Conservation (phyloP, 176 grass and related monocot genomes). For the Rhipidocladum racemiflorum region DNA sequence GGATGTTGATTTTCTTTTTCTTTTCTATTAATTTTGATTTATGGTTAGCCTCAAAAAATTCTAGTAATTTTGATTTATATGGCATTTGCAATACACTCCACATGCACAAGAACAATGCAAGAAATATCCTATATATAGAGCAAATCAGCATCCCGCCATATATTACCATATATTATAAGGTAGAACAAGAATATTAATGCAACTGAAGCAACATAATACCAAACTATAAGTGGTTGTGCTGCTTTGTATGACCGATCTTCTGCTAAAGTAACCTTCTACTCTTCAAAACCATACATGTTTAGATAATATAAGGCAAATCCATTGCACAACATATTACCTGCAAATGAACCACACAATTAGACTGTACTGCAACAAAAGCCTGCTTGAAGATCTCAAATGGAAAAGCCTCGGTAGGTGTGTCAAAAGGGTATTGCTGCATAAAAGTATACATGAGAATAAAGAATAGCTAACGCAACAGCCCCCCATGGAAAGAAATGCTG, state of each 20-base stretch:
- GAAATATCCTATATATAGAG: background rate
- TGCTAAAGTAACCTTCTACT: constrained; percentile 95
- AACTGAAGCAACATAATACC: constrained; percentile 63
- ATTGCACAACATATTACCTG: constrained; percentile 55
- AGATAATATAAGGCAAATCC: background rate
- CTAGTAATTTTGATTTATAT: too few relatives aligned
- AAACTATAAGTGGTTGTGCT: constrained; percentile 83
- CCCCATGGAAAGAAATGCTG: background rate
- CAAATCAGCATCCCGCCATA: constrained; percentile 3
- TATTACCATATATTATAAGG: constrained; percentile 22
- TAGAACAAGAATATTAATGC: constrained; percentile 13
- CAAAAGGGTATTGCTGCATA: constrained; percentile 97
- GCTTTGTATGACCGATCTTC: constrained; percentile 84
- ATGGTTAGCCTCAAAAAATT: too few relatives aligned
- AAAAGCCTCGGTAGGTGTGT: constrained; percentile 95
- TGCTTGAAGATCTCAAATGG: constrained; percentile 96
- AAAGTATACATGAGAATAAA: constrained; percentile 23
- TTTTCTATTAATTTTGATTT: too few relatives aligned
- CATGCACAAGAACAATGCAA: background rate
- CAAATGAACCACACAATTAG: constrained; percentile 95
- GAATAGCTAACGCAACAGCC: constrained; percentile 16
- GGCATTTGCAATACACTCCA: too few relatives aligned
- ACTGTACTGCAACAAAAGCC: constrained; percentile 99
- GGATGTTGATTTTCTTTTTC: too few relatives aligned
- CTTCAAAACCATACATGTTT: constrained; percentile 6